Evolutionary conservation across 1,284 basidiomycete genomes (phyloP).

Genomic region (Trametes pubescens): DNA sequence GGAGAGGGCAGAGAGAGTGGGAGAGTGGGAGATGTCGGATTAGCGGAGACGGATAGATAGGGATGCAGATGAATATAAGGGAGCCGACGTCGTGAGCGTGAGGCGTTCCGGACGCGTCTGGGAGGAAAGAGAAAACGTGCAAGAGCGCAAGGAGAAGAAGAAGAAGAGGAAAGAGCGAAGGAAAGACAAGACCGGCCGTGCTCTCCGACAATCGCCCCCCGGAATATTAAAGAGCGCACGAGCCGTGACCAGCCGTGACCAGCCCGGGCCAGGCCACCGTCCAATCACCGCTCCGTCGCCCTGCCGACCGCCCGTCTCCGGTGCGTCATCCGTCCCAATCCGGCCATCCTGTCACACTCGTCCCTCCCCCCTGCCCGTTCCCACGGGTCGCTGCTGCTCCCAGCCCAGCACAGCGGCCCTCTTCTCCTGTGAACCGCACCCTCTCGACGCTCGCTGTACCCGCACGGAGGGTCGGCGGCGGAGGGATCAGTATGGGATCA

Average conservation of each 20-base stretch:
- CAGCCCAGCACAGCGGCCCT: background rate
- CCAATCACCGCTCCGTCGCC: slow-evolving; percentile 6
- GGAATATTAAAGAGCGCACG: background rate
- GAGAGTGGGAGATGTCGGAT: background rate
- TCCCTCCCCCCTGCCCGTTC: background rate
- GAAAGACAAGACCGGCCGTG: slow-evolving; percentile 3
- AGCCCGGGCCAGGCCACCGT: background rate
- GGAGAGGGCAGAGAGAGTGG: background rate
- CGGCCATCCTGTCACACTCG: background rate
- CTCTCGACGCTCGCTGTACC: background rate
- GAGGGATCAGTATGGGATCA: background rate
- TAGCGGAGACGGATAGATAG: slow-evolving; percentile 17
- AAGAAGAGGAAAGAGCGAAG: slow-evolving; percentile 12
- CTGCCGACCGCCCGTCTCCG: background rate
- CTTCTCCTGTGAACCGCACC: background rate
- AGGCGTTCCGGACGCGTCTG: slow-evolving; percentile 56
- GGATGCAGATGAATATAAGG: background rate
- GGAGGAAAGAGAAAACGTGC: slow-evolving; percentile 17
- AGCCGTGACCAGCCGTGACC: slow-evolving; percentile 13
- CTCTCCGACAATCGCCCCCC: slow-evolving; percentile 1
- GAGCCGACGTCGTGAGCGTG: slow-evolving; percentile 21
- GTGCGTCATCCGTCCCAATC: background rate
- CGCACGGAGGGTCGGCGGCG: background rate
- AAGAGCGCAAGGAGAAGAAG: slow-evolving; percentile 26
- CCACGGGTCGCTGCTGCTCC: background rate